These are phyloP conservation scores for Neurospora sp. DNA, from an alignment of 495 filamentous ascomycete genomes.

Conservation along the genomic window DNA sequence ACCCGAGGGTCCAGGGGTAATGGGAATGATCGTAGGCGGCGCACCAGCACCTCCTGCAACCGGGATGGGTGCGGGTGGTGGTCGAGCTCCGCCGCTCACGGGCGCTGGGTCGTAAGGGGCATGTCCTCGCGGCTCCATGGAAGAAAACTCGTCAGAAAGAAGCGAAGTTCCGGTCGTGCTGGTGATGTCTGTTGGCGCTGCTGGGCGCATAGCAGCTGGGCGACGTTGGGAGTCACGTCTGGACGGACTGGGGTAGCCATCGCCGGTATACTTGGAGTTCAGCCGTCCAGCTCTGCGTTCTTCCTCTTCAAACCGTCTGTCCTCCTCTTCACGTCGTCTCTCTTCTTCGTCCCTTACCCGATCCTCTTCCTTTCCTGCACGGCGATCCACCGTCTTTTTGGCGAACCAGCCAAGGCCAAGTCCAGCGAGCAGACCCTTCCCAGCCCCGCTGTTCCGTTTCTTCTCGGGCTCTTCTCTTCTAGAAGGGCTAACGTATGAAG, in stretches of 20 bases:
- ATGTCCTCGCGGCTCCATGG: constrained; percentile 24
- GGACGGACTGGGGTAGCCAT: constrained; percentile 49
- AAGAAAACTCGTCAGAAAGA: constrained; percentile 29
- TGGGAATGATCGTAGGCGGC: constrained; percentile 28
- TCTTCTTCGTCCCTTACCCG: constrained; percentile 57
- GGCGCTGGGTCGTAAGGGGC: constrained; percentile 21
- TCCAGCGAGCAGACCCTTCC: constrained; percentile 54
- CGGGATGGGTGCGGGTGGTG: not conserved
- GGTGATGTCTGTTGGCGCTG: constrained; percentile 23
- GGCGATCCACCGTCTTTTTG: constrained; percentile 53
- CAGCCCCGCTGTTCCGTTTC: constrained; percentile 22
- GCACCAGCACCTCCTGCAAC: not conserved
- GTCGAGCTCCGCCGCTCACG: constrained; percentile 6
- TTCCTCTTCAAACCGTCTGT: constrained; percentile 39
- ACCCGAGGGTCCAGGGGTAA: constrained; percentile 6
- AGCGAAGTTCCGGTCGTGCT: constrained; percentile 17
- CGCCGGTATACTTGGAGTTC: constrained; percentile 43
- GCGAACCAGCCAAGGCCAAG: constrained; percentile 57
- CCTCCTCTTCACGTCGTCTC: constrained; percentile 43
- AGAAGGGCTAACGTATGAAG: constrained; percentile 39
- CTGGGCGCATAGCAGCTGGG: constrained; percentile 22
- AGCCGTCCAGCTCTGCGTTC: constrained; percentile 31
- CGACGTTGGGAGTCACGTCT: constrained; percentile 37
- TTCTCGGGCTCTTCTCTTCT: constrained; percentile 23
- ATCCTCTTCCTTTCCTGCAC: constrained; percentile 52